These are phyloP conservation scores for Salvia rosmarinus DNA, from an alignment of 257 asterid species.

Conservation along the genomic window DNA sequence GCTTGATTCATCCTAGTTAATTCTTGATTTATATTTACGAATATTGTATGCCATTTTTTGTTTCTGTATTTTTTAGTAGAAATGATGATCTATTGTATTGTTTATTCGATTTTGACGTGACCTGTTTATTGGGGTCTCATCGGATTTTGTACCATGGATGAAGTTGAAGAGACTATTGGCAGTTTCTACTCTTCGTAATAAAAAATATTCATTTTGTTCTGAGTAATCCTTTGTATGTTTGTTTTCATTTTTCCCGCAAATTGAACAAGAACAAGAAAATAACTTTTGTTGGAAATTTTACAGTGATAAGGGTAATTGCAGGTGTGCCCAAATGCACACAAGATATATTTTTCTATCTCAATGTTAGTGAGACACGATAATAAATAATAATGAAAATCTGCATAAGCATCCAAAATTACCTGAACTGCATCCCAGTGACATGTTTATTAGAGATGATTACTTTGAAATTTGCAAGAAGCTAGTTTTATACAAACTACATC, in stretches of 20 bases:
- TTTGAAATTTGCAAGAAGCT: constrained; percentile 10
- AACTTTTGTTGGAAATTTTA: too few species aligned
- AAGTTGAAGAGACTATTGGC: constrained; percentile 28
- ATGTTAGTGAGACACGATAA: too few species aligned
- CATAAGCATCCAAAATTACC: not conserved
- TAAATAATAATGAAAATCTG: not conserved
- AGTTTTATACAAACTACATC: constrained; percentile 27
- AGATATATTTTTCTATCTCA: too few species aligned
- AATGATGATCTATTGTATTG: constrained; percentile 27
- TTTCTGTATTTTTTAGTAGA: constrained; percentile 1
- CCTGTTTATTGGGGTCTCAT: constrained; percentile 39
- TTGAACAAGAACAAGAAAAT: not conserved
- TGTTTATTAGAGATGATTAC: too few species aligned
- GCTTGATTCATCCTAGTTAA: constrained; percentile 23
- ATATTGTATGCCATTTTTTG: constrained; percentile 8
- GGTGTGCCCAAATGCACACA: too few species aligned
- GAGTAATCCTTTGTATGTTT: not conserved
- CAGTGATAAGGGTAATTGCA: too few species aligned
- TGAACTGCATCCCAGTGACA: not conserved
- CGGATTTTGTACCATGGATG: constrained; percentile 47
- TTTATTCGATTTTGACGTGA: constrained; percentile 36
- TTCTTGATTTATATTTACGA: not conserved
- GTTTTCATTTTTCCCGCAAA: not conserved
- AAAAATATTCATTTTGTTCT: constrained; percentile 21
- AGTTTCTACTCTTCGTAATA: constrained; percentile 39